These are phyloP conservation scores for Hymenoscyphus repandus DNA, from an alignment of 2,329 filamentous ascomycete genomes.

Conservation along the genomic window DNA sequence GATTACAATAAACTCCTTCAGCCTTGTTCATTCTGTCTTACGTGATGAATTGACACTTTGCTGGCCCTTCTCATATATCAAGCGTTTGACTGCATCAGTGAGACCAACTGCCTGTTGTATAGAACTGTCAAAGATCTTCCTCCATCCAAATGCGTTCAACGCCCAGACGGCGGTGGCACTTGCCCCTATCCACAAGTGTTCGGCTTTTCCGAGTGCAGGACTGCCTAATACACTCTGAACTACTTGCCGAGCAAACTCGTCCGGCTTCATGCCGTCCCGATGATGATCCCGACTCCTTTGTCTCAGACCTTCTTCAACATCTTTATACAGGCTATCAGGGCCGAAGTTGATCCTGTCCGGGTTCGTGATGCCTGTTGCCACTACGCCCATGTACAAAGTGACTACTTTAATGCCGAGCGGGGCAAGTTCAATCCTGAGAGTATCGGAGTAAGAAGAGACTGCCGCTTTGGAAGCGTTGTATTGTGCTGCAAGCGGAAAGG, in stretches of 20 bases:
- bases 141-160: slow-evolving; percentile 8
- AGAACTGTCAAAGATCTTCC: slow-evolving; percentile 8
- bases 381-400: slow-evolving; percentile 12
- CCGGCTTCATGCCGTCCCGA: not conserved
- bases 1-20: no score
- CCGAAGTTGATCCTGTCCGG: slow-evolving; percentile 1
- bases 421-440: slow-evolving; percentile 37
- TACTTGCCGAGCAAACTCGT: not conserved
- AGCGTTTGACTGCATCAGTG: slow-evolving; percentile 1
- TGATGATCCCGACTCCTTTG: not conserved
- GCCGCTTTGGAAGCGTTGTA: slow-evolving; percentile 43
- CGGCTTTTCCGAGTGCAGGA: slow-evolving; percentile 2
- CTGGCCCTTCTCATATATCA: slow-evolving; percentile 8
- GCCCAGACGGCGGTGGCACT: slow-evolving; percentile 6
- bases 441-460: slow-evolving; percentile 34
- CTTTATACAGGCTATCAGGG: slow-evolving; percentile 1
- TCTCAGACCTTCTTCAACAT: not conserved
- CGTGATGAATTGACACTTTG: not conserved
- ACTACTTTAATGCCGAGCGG: slow-evolving; percentile 16
- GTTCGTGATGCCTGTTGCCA: slow-evolving; percentile 7
- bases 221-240: not conserved
- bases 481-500: slow-evolving; percentile 33
- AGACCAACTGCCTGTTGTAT: slow-evolving; percentile 3
- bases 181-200: slow-evolving; percentile 10
- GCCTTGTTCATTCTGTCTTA: no score